A percentile compares a stretch with the other conserved stretches of the same genome.
These are phyloP conservation scores for Torulaspora globosa DNA, from an alignment of 1,139 yeast species.

Conservation along the genomic window DNA sequence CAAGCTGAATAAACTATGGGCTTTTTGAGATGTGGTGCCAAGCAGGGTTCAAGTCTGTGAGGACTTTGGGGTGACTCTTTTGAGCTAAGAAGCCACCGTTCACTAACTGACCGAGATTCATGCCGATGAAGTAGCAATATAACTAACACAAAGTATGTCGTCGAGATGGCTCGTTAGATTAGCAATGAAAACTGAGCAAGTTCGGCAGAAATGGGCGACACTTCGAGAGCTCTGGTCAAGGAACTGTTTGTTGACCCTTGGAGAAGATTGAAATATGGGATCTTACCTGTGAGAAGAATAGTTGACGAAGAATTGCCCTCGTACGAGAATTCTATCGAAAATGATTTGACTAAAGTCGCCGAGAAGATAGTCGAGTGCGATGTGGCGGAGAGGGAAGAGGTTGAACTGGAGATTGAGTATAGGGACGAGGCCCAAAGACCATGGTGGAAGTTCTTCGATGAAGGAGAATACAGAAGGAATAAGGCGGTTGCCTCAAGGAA, in stretches of 20 bases:
- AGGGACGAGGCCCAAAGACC: constrained; percentile 59
- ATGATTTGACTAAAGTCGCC: constrained; percentile 9
- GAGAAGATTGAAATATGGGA: constrained; percentile 47
- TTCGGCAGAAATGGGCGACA: neutral
- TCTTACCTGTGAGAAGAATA: constrained; percentile 45
- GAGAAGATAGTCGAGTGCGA: constrained; percentile 1
- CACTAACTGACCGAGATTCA: neutral
- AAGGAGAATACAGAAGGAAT: constrained; percentile 53
- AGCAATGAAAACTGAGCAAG: too few relatives aligned
- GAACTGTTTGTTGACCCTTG: constrained; percentile 34
- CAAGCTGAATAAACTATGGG: too few relatives aligned
- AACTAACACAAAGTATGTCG: neutral
- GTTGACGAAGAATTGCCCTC: constrained; percentile 41
- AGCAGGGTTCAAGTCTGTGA: neutral
- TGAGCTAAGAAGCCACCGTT: neutral
- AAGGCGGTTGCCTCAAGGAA: constrained; percentile 39
- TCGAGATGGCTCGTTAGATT: neutral
- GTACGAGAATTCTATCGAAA: constrained; percentile 12
- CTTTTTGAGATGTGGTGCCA: neutral
- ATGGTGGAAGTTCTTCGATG: constrained; percentile 63
- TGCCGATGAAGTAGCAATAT: neutral
- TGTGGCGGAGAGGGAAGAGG: constrained; percentile 5
- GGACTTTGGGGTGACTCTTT: neutral
- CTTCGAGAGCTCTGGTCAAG: neutral
- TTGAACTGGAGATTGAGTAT: constrained; percentile 40